Conservation (phyloP, 2,329 filamentous ascomycete genomes). For the Neonectria punicea region DNA sequence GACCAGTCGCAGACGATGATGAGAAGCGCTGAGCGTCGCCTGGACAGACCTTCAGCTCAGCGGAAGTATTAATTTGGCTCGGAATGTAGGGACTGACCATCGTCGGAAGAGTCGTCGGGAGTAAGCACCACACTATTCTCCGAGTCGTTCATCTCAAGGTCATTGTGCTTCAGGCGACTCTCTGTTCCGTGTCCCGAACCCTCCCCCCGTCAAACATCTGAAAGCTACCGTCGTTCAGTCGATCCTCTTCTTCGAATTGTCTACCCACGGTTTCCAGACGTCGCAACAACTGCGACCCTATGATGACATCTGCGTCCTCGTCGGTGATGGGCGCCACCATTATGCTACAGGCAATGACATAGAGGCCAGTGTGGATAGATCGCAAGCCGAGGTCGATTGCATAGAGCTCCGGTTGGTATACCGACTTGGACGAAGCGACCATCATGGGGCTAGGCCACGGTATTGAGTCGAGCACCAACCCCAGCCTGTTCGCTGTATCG, state of each 20-base stretch:
- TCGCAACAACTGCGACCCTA: not conserved
- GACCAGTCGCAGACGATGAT: not conserved
- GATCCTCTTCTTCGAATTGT: not conserved
- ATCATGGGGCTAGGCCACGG: not conserved
- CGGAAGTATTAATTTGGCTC: not conserved
- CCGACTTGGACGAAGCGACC: not conserved
- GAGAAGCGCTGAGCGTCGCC: not conserved
- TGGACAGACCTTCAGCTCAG: not conserved
- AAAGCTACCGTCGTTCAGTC: too few species aligned
- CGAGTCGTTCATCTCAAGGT: not conserved
- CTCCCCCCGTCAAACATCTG: too few species aligned
- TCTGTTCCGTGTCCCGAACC: not conserved
- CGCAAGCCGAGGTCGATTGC: conserved; percentile 1
- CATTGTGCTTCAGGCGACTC: too few species aligned
- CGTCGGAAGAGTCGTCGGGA: not conserved
- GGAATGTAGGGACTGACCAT: too few species aligned
- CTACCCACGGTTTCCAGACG: not conserved
- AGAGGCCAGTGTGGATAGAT: not conserved
- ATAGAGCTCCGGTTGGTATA: not conserved
- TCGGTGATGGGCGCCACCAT: not conserved
- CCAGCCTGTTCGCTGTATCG: conserved; percentile 1
- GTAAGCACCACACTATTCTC: not conserved
- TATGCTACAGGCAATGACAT: not conserved
- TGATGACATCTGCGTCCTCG: not conserved
- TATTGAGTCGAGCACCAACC: conserved; percentile 7